Conservation (phyloP, 495 filamentous ascomycete species). For the Sordaria brevicollis region DNA sequence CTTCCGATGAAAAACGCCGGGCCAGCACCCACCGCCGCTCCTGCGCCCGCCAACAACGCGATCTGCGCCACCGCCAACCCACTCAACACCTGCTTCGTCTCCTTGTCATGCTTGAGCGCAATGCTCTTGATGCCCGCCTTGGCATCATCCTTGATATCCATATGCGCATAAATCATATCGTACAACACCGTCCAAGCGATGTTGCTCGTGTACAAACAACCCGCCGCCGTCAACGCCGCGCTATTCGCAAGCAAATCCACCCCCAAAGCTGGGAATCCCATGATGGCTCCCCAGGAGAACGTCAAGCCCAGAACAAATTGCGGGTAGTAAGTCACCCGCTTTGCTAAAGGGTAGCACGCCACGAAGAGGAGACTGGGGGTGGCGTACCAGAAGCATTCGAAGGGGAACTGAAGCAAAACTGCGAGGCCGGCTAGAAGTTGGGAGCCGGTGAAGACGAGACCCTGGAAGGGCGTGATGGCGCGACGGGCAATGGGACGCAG, state of each 20-base stretch:
- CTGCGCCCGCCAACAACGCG: conserved; percentile 67
- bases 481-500: conserved; percentile 82
- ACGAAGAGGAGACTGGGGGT: conserved; percentile 79
- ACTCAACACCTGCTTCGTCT: conserved; percentile 78
- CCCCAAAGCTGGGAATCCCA: conserved; percentile 91
- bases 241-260: conserved; percentile 63
- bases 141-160: conserved; percentile 92
- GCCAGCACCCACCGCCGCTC: conserved; percentile 60
- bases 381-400: conserved; percentile 75
- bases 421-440: conserved; percentile 75
- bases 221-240: conserved; percentile 55
- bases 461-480: conserved; percentile 65
- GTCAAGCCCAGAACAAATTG: conserved; percentile 86
- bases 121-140: conserved; percentile 94
- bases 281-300: conserved; percentile 94
- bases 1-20: conserved; percentile 78
- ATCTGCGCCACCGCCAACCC: conserved; percentile 68
- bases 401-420: conserved; percentile 78
- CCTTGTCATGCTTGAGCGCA: conserved; percentile 73
- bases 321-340: conserved; percentile 89
- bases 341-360: conserved; percentile 77
- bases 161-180: conserved; percentile 98
- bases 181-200: conserved; percentile 92
- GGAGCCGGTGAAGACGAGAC: conserved; percentile 68
- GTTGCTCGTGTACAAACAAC: conserved; percentile 72